Evolutionary conservation across 495 filamentous ascomycete genomes (phyloP), one percentile per base, ranked within the genome.

Genomic region (Cercophora sp.): DNA sequence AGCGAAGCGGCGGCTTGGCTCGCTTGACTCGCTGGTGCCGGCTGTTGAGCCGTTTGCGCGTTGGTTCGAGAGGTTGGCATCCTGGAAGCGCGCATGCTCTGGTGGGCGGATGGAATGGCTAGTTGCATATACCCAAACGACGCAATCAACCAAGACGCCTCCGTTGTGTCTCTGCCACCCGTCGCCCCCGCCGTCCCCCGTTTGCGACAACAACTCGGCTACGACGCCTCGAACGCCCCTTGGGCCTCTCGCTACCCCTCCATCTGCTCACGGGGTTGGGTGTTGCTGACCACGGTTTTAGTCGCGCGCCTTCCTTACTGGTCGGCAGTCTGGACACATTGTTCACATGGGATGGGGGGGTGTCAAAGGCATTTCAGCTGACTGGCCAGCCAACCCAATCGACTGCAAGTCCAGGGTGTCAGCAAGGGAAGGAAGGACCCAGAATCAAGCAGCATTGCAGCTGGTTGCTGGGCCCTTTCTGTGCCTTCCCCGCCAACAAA

Each of bases 241-340:
- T 22, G 19, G 15, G 15, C 8, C 10, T n/a, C n/a, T n/a, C n/a
- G n/a, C n/a, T n/a, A n/a, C n/a, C n/a, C n/a, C n/a, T n/a, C n/a
- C n/a, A n/a, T n/a, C 18, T 43, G 40, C 40, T 43, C 40, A 43
- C 40, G 40, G 23, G 40, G 40, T 4, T 23, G 18, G 40, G 18
- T 22, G 23, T 13, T 16, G 40, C 22, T 25, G 40, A n/a, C 16
- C 40, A 22, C 22, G 40, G 16, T 16, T 22, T 9, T 25, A 9
- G 13, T 13, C 40, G 26, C 22, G 19, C 40, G 40, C 40, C 40
- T 43, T 43, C 40, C 40, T 43, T 18, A 43, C 40, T 43, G 40
- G 40, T 43, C 40, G 40, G 26, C 40, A 23, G 11, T 10, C 40
- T 43, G 40, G n/a, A 18, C 40, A 39, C 36, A 39, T 39, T 19